phyloP scores from a whole-genome alignment of 2,329 filamentous ascomycete genomes.

The Periglandula ipomoeae region DNA sequence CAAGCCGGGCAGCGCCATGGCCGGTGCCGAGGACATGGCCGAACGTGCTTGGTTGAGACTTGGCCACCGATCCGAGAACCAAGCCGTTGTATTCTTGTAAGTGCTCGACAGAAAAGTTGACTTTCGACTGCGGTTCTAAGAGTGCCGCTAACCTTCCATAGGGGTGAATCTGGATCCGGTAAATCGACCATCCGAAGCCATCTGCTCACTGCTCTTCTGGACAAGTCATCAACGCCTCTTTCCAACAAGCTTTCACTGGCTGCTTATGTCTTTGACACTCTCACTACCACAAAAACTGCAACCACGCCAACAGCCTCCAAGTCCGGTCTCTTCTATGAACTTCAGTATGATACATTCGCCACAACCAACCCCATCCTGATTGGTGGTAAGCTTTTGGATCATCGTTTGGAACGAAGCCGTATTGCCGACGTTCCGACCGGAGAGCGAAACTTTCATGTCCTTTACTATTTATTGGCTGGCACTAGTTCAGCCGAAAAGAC shows the following conservation, averaged over 20 bases:
- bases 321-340: constrained; percentile 86
- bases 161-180: constrained; percentile 89
- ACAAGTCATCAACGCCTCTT: constrained; percentile 84
- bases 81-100: constrained; percentile 87
- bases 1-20: constrained; percentile 86
- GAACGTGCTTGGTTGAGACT: constrained; percentile 76
- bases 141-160: constrained; percentile 26
- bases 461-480: constrained; percentile 91
- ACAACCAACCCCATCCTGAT: constrained; percentile 79
- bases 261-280: constrained; percentile 88
- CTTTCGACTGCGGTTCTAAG: too few relatives aligned
- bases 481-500: constrained; percentile 84
- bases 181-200: constrained; percentile 94
- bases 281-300: constrained; percentile 94
- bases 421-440: constrained; percentile 89
- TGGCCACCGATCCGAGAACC: constrained; percentile 83
- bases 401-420: constrained; percentile 83
- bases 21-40: constrained; percentile 85
- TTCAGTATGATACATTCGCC: constrained; percentile 90
- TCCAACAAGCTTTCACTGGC: constrained; percentile 90
- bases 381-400: constrained; percentile 89
- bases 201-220: constrained; percentile 73
- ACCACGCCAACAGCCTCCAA: constrained; percentile 95
- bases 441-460: constrained; percentile 89
- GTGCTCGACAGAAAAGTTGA: too few relatives aligned